Evolutionary conservation across 257 asterid genomes (phyloP).

Genomic region (Nyctanthes arbortristis): DNA sequence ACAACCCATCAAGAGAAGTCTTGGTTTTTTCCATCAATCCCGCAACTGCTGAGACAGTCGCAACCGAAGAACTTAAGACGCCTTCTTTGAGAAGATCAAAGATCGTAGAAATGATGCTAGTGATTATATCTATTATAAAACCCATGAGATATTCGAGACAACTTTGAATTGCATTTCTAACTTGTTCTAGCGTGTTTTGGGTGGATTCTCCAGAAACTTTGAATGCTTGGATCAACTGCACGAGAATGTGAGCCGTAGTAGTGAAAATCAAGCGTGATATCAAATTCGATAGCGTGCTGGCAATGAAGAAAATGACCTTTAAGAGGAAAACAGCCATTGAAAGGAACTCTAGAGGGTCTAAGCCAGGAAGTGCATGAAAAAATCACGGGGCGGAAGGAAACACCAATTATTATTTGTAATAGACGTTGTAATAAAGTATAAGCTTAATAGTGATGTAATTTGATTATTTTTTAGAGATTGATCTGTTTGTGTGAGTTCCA

Average conservation of each 20-base stretch:
- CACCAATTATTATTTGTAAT: conserved; percentile 10
- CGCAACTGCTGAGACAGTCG: conserved; percentile 26
- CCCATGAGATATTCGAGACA: conserved; percentile 39
- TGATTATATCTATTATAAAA: conserved; percentile 23
- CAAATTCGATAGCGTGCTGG: conserved; percentile 31
- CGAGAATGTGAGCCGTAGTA: conserved; percentile 39
- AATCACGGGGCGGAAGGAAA: conserved; percentile 25
- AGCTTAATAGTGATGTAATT: background rate
- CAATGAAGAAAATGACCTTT: conserved; percentile 40
- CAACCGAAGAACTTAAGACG: conserved; percentile 24
- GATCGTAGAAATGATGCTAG: conserved; percentile 30
- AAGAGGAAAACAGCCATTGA: conserved; percentile 54
- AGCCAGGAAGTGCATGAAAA: background rate
- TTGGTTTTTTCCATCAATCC: conserved; percentile 43
- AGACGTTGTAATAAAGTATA: background rate
- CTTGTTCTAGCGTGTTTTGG: conserved; percentile 37
- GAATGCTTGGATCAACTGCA: conserved; percentile 43
- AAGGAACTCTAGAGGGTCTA: background rate
- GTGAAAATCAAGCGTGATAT: conserved; percentile 41
- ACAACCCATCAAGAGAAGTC: conserved; percentile 33
- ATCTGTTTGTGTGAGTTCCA: conserved; percentile 15
- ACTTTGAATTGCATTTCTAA: conserved; percentile 24
- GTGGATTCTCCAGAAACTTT: conserved; percentile 49
- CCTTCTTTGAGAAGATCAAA: conserved; percentile 45
- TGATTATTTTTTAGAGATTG: conserved; percentile 17